These are phyloP conservation scores for Vanrija sp. DNA, from an alignment of 1,284 basidiomycete species.

Conservation along the genomic window DNA sequence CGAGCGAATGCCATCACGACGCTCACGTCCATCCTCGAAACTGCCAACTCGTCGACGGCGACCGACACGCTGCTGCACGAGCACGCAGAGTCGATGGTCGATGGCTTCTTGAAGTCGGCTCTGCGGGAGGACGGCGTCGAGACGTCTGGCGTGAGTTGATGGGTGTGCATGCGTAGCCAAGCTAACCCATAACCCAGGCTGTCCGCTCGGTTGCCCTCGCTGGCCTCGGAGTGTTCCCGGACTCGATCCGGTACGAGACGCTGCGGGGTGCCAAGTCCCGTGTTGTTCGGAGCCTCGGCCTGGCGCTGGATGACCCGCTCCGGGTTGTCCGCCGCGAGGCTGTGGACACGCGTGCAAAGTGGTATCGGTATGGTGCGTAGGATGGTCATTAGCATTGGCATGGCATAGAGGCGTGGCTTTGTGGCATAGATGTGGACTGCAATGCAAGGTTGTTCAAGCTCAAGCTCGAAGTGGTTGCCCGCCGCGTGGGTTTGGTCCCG, in stretches of 20 bases:
- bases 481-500: no score
- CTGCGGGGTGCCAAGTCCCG: conserved; percentile 67
- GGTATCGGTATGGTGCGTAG: conserved; percentile 37
- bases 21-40: conserved; percentile 66
- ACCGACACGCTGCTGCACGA: conserved; percentile 57
- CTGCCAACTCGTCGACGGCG: conserved; percentile 51
- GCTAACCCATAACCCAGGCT: conserved; percentile 51
- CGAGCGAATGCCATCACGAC: conserved; percentile 76
- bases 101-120: conserved; percentile 64
- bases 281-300: conserved; percentile 70
- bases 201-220: conserved; percentile 71
- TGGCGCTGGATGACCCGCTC: conserved; percentile 77
- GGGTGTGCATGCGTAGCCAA: neutral
- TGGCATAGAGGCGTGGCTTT: neutral
- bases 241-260: conserved; percentile 69
- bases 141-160: conserved; percentile 36
- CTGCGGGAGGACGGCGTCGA: conserved; percentile 21
- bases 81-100: conserved; percentile 66
- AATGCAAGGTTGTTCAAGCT: neutral
- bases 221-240: conserved; percentile 68
- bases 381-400: neutral
- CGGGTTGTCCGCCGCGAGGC: conserved; percentile 75
- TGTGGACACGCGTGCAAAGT: conserved; percentile 66
- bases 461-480: no score
- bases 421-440: neutral